Percentiles rank a stretch among this genome's conserved stretches.
These are phyloP conservation scores for Erigeron canadensis DNA, from an alignment of 129 eudicot genomes.

Conservation along the genomic window DNA sequence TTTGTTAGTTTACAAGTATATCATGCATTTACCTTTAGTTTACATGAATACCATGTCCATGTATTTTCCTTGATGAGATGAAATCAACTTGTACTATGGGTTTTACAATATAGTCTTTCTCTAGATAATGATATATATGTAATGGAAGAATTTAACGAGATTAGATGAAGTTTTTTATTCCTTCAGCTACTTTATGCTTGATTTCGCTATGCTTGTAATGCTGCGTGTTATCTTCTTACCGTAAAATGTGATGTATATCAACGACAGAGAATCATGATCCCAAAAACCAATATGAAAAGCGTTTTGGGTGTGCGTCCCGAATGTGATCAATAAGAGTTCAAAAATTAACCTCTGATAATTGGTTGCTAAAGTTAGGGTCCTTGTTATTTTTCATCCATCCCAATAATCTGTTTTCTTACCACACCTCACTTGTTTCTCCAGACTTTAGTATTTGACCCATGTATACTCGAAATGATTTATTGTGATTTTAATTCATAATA, in stretches of 20 bases:
- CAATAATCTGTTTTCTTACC: no score
- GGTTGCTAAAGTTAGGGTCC: no score
- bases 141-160: conserved; percentile 1
- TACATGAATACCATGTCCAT: no score
- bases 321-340: no score
- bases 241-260: neutral
- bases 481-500: neutral
- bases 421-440: neutral
- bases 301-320: no score
- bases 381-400: no score
- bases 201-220: conserved; percentile 6
- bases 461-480: neutral
- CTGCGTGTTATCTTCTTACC: neutral
- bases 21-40: neutral
- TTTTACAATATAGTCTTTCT: neutral
- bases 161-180: neutral
- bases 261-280: neutral
- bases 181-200: neutral
- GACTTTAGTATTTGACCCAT: neutral
- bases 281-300: no score
- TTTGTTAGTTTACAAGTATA: neutral
- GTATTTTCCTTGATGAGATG: neutral
- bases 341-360: no score
- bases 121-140: neutral
- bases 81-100: neutral